phyloP scores from a whole-genome alignment of 495 filamentous ascomycete genomes.

The Lasiosphaeria miniovina region DNA sequence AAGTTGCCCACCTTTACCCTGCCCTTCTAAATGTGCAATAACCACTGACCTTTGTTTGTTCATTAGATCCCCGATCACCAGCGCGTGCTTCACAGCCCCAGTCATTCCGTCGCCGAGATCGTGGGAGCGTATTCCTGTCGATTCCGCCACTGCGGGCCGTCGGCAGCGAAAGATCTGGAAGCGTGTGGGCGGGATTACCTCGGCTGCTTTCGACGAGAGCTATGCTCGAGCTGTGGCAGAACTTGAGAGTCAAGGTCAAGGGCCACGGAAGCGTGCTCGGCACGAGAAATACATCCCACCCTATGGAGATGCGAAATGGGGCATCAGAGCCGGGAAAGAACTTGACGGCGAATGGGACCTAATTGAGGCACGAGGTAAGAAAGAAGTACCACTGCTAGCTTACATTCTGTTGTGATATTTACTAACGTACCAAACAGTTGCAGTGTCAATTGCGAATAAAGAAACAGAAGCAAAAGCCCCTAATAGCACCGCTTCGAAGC shows the following conservation, averaged over 20 bases:
- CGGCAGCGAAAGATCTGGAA: conserved; percentile 34
- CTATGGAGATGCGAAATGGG: conserved; percentile 24
- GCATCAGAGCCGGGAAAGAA: conserved; percentile 9
- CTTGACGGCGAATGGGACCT: conserved; percentile 24
- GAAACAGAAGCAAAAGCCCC: not conserved
- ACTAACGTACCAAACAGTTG: conserved; percentile 2
- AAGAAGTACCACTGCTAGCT: not conserved
- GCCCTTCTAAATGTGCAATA: too few species aligned
- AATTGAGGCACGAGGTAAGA: conserved; percentile 28
- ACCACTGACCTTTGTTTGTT: conserved; percentile 6
- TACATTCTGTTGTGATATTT: not conserved
- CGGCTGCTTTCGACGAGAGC: not conserved
- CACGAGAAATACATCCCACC: conserved; percentile 17
- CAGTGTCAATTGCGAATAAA: conserved; percentile 10
- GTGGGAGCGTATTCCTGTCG: conserved; percentile 33
- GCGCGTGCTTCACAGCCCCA: conserved; percentile 22
- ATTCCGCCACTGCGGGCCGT: conserved; percentile 10
- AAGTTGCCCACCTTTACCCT: too few species aligned
- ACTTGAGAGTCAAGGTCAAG: conserved; percentile 23
- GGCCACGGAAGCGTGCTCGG: conserved; percentile 26
- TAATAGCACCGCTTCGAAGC: conserved; percentile 6
- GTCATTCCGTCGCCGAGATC: conserved; percentile 19
- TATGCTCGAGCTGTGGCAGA: conserved; percentile 23
- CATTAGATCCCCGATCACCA: conserved; percentile 21
- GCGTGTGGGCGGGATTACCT: conserved; percentile 22